Evolutionary conservation across 345 rosid genomes (phyloP).

Genomic region (Hirschfeldia incana): DNA sequence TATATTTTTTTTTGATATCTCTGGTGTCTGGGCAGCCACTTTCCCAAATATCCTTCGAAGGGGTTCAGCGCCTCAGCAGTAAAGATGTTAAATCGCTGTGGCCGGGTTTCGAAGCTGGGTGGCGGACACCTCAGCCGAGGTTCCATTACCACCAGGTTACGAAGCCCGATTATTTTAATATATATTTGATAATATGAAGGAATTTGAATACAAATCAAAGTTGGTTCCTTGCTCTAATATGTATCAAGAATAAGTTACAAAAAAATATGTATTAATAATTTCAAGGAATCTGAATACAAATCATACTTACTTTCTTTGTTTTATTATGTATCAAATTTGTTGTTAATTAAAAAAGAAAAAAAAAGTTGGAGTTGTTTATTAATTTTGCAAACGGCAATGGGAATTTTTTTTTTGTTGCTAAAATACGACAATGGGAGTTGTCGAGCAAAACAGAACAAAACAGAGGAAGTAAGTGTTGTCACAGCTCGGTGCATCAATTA

Average conservation of each 20-base stretch:
- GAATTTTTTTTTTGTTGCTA: too few species aligned
- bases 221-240: not conserved
- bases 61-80: too few species aligned
- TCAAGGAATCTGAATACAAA: not conserved
- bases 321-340: not conserved
- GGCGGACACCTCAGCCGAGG: too few species aligned
- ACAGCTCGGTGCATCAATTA: not conserved
- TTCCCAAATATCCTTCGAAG: too few species aligned
- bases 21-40: too few species aligned
- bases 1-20: too few species aligned
- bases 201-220: not conserved
- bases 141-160: too few species aligned
- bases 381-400: not conserved
- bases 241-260: not conserved
- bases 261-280: not conserved
- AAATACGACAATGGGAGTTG: not conserved
- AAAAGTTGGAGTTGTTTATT: not conserved
- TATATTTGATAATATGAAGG: not conserved
- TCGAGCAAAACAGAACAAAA: not conserved
- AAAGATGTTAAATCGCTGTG: too few species aligned
- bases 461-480: slow-evolving; percentile 8
- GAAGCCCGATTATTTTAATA: not conserved
- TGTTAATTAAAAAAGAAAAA: not conserved
- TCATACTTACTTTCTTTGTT: not conserved
- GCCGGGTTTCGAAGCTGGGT: too few species aligned